Base-by-base conservation (phyloP, 2,329 filamentous ascomycete species). In the Penicillium sp. region DNA sequence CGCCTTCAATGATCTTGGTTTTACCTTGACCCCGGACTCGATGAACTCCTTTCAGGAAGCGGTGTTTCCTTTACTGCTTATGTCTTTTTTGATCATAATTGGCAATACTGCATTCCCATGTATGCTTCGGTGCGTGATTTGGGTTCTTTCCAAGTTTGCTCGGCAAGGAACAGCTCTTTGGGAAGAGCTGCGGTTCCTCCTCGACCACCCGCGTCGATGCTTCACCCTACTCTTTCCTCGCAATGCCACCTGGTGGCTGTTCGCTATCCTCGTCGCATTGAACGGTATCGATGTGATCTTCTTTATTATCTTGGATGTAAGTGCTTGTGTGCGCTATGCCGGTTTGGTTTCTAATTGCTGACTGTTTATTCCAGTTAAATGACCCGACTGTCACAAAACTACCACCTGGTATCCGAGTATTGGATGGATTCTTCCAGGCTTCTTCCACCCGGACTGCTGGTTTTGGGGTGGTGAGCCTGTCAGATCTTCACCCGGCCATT, bases 21-120 rank as follows among this genome's bases (percentile, higher is more conserved):
- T 91, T 63, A 93, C 92, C 1, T 77, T 99, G 58, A 97, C 91
- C 0, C 88, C 92, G 0, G 90, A 97, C 73, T 97, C 91, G 61
- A 97, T 99, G 91, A 82, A 85, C 34, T 93, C 90, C 0, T 97
- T 97, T 70, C 86, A 90, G 61, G 82, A 78, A 7, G 90, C 91
- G 1, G 78, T 88, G 6, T 88, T 90, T 62, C 85, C 88, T 0
- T 78, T 97, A 39, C 77, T 97, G 18, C 68, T 94, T 36, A 84
- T 91, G 73, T 85, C 85, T 6, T 96, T 96, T 62, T 81, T 97
- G 34, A 94, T 97, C 67, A 85, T 97, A 55, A 91, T 96, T 54
- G 93, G 93, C 49, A 97, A 97, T 66, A 97, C 93, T 0, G 94
- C 89, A 0, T 97, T 97, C 62, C 94, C 93, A 0, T 90, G 94